Evolutionary conservation across 345 rosid genomes (phyloP).

Genomic region (Toxicodendron radicans): DNA sequence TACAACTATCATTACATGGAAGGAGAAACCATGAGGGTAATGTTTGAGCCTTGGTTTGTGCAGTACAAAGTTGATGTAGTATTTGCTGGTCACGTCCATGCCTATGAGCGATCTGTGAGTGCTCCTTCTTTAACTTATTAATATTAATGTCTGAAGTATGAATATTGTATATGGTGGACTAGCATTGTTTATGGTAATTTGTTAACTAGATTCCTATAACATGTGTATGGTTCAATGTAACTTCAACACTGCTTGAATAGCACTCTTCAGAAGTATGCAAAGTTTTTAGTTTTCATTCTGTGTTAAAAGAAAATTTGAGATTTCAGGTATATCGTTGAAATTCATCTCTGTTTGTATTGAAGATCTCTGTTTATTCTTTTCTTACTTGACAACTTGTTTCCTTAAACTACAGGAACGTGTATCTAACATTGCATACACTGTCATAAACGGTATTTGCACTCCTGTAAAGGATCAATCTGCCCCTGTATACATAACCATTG

Average conservation of each 20-base stretch:
- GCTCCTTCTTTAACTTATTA: neutral
- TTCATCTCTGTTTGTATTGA: neutral
- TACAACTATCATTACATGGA: slow-evolving; percentile 95
- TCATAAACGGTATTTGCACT: slow-evolving; percentile 53
- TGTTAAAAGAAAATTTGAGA: neutral
- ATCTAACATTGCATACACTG: slow-evolving; percentile 73
- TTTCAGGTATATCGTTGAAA: neutral
- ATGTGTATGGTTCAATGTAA: too few species aligned
- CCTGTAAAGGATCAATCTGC: slow-evolving; percentile 70
- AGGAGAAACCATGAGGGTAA: slow-evolving; percentile 94
- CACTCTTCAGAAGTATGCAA: too few species aligned
- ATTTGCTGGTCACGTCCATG: slow-evolving; percentile 91
- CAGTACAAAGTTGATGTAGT: slow-evolving; percentile 79
- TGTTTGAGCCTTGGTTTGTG: slow-evolving; percentile 79
- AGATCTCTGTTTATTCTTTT: neutral
- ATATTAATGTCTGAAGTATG: neutral
- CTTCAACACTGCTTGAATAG: too few species aligned
- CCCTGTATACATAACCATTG: slow-evolving; percentile 77
- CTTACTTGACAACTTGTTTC: neutral
- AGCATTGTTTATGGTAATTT: too few species aligned
- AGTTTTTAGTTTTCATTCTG: too few species aligned
- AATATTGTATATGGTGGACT: neutral
- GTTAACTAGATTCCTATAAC: too few species aligned
- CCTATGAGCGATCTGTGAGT: slow-evolving; percentile 93
- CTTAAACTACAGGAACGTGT: slow-evolving; percentile 61